Base-by-base conservation (phyloP, 2,329 filamentous ascomycete species). In the Chaetomium sp. region DNA sequence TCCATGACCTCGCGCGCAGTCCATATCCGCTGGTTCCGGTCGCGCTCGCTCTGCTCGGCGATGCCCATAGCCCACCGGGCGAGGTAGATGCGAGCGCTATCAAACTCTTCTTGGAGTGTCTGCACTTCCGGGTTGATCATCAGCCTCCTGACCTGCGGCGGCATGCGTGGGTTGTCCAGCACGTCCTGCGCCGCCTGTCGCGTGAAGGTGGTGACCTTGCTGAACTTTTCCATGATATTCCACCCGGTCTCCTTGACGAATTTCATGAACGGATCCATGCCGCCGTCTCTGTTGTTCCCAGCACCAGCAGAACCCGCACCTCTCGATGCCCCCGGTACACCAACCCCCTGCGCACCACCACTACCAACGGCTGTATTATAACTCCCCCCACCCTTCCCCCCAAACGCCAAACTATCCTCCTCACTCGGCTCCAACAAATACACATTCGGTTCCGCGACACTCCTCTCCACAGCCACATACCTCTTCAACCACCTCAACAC, bases 51-150 rank as follows among this genome's bases (percentile, higher is more conserved):
- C 74, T 99, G 94, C 70, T 99, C 95, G 0, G 94, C 91, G 61
- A 99, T 96, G 6, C 91, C 91, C 94, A 99, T 97, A 2, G 94
- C 94, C 94, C 94, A 99, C 60, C 94, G 81, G 27, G 94, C 94
- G 41, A 99, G 79, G 68, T 99, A 99, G 57, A 99, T 79, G 61
- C 94, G 82, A 4, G 95, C 94, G 65, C 91, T 96, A 74, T 99
- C 95, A 65, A 96, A 99, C 68, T 99, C 95, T 58, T 97, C 91
- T 68, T 96, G 91, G 27, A 99, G 71, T 0, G 89, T 96, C 74
- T 96, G 91, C 0, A 99, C 91, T 67, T 99, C 91, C 0, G 91
- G 91, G 62, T 95, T 96, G 67, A 84, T 86, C 70, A 99, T 82
- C 64, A 99, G 71, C 50, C 89, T 82, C 66, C 87, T 81, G 36